Base-by-base conservation (phyloP, 2,329 filamentous ascomycete genomes). In the Trichoderma atroviride region DNA sequence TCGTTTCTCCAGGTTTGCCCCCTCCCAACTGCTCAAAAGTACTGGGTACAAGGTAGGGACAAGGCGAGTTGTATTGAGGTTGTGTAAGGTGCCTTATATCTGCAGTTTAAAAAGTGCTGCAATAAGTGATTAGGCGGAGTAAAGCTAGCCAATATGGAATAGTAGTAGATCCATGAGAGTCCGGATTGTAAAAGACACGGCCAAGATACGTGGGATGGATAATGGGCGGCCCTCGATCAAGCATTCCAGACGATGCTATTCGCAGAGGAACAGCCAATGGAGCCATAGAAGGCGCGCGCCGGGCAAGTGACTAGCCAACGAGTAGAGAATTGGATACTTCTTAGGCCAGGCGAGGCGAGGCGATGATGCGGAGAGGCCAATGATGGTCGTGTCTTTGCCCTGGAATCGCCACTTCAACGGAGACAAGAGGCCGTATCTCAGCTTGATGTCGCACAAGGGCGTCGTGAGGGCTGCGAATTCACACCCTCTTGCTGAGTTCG, bases 301-400 rank as follows among this genome's bases (percentile, higher is more conserved):
- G 64, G 55, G 7, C 55, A 59, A 59, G 64, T 59, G 55, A 67
- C 35, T 53, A 55, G 14, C 61, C 29, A 50, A 50, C 47, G 33
- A 69, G 37, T 13, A 59, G 47, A 50, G 40, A 43, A 43, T 9
- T 43, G 40, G 16, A 43, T 43, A 19, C 62, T 24, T 14, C 4
- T 10, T 19, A 22, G 31, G 47, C 62, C 40, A 66, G 31, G 47
- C 62, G 50, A 66, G 31, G 58, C 68, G 40, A 66, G 68, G 68
- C 72, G 70, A 71, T 68, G 71, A 73, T 69, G 71, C 43, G 56
- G 47, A 57, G 64, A 64, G 55, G 55, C 72, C 72, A 73, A 72
- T 72, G 60, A 68, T 62, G 66, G 52, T 5, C 33, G 43, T 52
- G 55, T 64, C 71, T 64, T 73, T 58, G 71, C 35, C 16, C 57